These are phyloP conservation scores for Pseudocercospora cruenta DNA, from an alignment of 2,329 filamentous ascomycete genomes.

Conservation along the genomic window DNA sequence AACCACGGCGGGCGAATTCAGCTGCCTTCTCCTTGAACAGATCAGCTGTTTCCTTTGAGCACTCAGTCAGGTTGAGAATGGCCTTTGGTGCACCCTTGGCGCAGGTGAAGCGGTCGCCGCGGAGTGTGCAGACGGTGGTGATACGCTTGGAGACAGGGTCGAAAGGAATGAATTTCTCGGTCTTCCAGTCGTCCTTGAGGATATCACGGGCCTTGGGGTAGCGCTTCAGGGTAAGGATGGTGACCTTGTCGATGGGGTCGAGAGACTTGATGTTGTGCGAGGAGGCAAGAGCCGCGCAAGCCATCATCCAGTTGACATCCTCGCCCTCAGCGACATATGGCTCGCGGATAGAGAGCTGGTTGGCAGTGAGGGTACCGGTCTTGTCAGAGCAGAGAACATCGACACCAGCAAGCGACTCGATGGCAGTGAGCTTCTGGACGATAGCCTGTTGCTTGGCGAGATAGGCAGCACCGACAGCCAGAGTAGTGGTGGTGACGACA, in stretches of 20 bases:
- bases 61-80: conserved; percentile 70
- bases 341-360: conserved; percentile 76
- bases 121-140: conserved; percentile 69
- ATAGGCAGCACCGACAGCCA: conserved; percentile 77
- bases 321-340: conserved; percentile 76
- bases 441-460: conserved; percentile 78
- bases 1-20: conserved; percentile 77
- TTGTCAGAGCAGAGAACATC: conserved; percentile 82
- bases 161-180: conserved; percentile 76
- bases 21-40: conserved; percentile 73
- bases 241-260: conserved; percentile 79
- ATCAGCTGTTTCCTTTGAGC: conserved; percentile 65
- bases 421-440: conserved; percentile 78
- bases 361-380: conserved; percentile 76
- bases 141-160: conserved; percentile 81
- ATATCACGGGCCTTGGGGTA: conserved; percentile 80
- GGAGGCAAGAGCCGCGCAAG: conserved; percentile 74
- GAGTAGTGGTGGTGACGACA: conserved; percentile 76
- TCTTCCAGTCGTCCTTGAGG: conserved; percentile 73
- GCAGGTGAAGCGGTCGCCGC: conserved; percentile 71
- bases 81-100: conserved; percentile 80
- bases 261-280: conserved; percentile 79
- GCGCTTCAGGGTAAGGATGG: conserved; percentile 73
- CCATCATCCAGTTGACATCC: conserved; percentile 85
- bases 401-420: conserved; percentile 75